These are phyloP conservation scores for Ogataea trehaloabstinens DNA, from an alignment of 805 yeast genomes.

Conservation along the genomic window DNA sequence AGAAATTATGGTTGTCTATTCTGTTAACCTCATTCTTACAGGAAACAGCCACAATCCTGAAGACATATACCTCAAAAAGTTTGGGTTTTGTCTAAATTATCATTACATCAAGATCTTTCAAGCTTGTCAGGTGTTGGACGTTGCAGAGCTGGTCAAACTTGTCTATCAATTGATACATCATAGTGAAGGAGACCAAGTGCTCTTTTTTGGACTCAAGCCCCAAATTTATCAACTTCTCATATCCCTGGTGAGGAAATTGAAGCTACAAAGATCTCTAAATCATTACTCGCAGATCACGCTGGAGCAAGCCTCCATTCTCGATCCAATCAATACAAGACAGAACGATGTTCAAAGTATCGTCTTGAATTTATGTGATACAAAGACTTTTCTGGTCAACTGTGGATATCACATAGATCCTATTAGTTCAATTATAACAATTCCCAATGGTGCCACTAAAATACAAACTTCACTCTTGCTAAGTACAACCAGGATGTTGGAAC, in stretches of 20 bases:
- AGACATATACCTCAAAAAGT: constrained; percentile 10
- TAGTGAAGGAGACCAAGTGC: neutral
- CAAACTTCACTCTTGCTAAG: neutral
- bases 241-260: constrained; percentile 10
- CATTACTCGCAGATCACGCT: constrained; percentile 7
- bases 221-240: constrained; percentile 10
- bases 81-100: constrained; percentile 7
- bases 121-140: constrained; percentile 13
- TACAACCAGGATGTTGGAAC: neutral
- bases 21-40: constrained; percentile 14
- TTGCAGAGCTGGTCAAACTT: constrained; percentile 9
- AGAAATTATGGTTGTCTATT: constrained; percentile 16
- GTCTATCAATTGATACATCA: constrained; percentile 7
- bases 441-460: constrained; percentile 1
- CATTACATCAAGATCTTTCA: constrained; percentile 12
- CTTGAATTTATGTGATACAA: constrained; percentile 6
- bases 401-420: constrained; percentile 10
- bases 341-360: neutral
- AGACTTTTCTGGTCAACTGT: constrained; percentile 6
- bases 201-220: constrained; percentile 4
- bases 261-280: constrained; percentile 5
- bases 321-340: constrained; percentile 4
- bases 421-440: constrained; percentile 4
- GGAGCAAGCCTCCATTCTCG: constrained; percentile 4
- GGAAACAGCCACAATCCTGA: constrained; percentile 3